Evolutionary conservation across 805 yeast species (phyloP).

Genomic region (Kazachstania martiniae): DNA sequence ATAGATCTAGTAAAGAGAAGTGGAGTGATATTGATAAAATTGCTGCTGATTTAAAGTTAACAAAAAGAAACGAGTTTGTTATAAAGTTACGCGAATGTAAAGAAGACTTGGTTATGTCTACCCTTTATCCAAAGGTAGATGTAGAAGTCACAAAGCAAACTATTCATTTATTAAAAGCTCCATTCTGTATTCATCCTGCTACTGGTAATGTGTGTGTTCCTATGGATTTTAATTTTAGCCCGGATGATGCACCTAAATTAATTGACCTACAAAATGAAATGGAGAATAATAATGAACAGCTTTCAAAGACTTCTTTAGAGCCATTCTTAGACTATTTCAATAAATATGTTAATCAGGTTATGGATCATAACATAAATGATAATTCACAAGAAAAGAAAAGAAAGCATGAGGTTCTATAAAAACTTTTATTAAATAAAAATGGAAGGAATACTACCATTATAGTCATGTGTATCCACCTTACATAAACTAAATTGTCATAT

Average conservation of each 20-base stretch:
- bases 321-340: slow-evolving; percentile 62
- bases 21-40: slow-evolving; percentile 67
- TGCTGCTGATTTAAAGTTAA: slow-evolving; percentile 29
- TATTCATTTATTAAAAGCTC: slow-evolving; percentile 88
- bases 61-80: slow-evolving; percentile 26
- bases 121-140: slow-evolving; percentile 86
- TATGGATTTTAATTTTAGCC: slow-evolving; percentile 46
- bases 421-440: no score
- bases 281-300: slow-evolving; percentile 35
- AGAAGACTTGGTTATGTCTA: slow-evolving; percentile 70
- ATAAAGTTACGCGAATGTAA: slow-evolving; percentile 52
- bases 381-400: no score
- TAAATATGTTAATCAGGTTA: slow-evolving; percentile 45
- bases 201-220: slow-evolving; percentile 96
- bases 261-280: slow-evolving; percentile 53
- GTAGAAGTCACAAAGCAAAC: slow-evolving; percentile 83
- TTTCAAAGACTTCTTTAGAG: slow-evolving; percentile 55
- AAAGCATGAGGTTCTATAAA: slow-evolving; percentile 34
- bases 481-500: background rate
- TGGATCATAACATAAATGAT: slow-evolving; percentile 38
- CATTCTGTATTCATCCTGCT: slow-evolving; percentile 93
- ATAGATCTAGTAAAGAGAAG: slow-evolving; percentile 47
- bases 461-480: no score
- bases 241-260: slow-evolving; percentile 70
- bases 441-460: no score